These are phyloP conservation scores for Coemansia sp. DNA, from an alignment of 192 early-diverging fungal genomes.

Conservation along the genomic window DNA sequence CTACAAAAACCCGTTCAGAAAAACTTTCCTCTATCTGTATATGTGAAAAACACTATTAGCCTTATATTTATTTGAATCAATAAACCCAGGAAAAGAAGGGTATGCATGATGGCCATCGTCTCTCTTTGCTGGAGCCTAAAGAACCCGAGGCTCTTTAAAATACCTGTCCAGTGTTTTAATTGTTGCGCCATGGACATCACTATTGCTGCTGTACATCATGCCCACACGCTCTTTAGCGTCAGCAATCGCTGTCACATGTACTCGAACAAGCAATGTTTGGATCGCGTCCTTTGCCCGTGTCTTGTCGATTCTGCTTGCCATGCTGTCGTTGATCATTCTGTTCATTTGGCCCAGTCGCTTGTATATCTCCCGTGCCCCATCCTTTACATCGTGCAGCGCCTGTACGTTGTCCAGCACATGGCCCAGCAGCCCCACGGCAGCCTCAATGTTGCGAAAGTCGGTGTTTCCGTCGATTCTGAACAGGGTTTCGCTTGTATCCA, in stretches of 20 bases:
- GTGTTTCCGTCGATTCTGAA: constrained; percentile 15
- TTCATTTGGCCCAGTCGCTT: constrained; percentile 20
- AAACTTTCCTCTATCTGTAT: not conserved
- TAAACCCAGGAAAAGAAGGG: not conserved
- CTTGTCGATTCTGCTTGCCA: constrained; percentile 36
- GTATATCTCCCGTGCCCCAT: constrained; percentile 16
- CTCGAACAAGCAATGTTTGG: constrained; percentile 34
- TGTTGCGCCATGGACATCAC: not conserved
- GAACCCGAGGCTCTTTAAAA: not conserved
- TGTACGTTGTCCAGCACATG: constrained; percentile 31
- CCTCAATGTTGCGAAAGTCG: constrained; percentile 33
- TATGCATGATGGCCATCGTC: too few species aligned
- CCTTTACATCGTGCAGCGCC: constrained; percentile 24
- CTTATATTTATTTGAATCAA: too few species aligned
- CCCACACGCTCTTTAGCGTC: constrained; percentile 6
- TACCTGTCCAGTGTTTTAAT: not conserved
- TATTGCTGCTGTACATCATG: constrained; percentile 2
- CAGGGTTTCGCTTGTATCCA: constrained; percentile 18
- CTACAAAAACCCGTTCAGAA: not conserved
- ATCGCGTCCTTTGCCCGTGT: constrained; percentile 50
- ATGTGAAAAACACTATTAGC: not conserved
- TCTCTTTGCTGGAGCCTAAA: not conserved
- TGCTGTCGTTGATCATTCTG: constrained; percentile 36
- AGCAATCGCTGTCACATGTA: constrained; percentile 28
- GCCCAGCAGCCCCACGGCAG: constrained; percentile 31